Evolutionary conservation across 441 rosid genomes (phyloP).

Genomic region (Adansonia grandidieri): DNA sequence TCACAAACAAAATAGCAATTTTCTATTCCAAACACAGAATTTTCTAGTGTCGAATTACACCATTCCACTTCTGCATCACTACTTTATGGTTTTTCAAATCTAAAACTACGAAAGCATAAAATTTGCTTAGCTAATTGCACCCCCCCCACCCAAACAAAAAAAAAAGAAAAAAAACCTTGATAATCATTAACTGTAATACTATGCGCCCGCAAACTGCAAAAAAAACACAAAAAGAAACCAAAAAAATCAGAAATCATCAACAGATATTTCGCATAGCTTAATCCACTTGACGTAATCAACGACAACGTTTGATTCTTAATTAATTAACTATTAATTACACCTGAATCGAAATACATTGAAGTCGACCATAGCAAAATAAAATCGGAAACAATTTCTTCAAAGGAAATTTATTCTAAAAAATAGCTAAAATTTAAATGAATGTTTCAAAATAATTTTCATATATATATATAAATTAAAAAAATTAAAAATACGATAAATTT

Average conservation of each 20-base stretch:
- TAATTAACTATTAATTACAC: not conserved
- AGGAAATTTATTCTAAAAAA: too few species aligned
- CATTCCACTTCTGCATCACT: not conserved
- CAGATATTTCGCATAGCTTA: not conserved
- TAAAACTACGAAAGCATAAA: not conserved
- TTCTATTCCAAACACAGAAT: not conserved
- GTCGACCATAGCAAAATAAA: too few species aligned
- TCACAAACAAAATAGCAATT: not conserved
- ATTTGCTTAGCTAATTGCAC: not conserved
- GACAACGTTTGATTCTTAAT: not conserved
- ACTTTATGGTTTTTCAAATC: not conserved
- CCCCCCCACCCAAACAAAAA: not conserved
- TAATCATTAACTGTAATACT: constrained; percentile 83
- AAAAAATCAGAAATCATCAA: not conserved
- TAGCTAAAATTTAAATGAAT: too few species aligned
- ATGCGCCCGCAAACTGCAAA: constrained; percentile 62
- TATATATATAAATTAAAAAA: too few species aligned
- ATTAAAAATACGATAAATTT: too few species aligned
- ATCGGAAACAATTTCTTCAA: too few species aligned
- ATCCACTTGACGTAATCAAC: not conserved
- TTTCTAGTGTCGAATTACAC: not conserved
- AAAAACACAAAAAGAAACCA: constrained; percentile 1
- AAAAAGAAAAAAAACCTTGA: constrained; percentile 58
- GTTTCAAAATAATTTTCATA: too few species aligned
- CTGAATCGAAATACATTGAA: not conserved